Conservation (phyloP, 129 eudicot species). For the Artemisia argyi region DNA sequence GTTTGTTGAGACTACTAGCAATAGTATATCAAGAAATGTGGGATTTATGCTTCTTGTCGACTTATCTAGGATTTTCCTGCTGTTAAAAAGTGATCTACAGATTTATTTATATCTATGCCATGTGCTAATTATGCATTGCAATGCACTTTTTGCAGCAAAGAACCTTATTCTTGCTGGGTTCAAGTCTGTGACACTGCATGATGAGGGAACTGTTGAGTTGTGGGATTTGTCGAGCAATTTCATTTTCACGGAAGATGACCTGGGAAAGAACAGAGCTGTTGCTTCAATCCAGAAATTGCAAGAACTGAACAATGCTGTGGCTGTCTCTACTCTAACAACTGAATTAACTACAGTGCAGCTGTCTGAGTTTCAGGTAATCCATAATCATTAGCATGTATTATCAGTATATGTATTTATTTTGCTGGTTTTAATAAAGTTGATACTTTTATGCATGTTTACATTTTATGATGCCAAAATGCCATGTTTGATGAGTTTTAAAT, state of each 20-base stretch:
- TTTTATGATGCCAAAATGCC: conserved; percentile 7
- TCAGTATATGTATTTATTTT: background rate
- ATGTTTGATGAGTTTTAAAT: background rate
- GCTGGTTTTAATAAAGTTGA: conserved; percentile 7
- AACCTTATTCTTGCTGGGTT: conserved; percentile 97
- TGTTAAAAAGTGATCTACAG: background rate
- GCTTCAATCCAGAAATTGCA: conserved; percentile 82
- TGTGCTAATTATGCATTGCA: conserved; percentile 10
- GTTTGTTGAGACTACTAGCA: background rate
- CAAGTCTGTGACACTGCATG: conserved; percentile 91
- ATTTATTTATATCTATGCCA: background rate
- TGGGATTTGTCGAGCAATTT: conserved; percentile 93
- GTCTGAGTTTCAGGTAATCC: conserved; percentile 78
- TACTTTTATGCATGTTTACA: background rate
- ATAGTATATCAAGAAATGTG: background rate
- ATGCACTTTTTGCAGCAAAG: conserved; percentile 60
- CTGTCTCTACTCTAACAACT: conserved; percentile 57
- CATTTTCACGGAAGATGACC: conserved; percentile 65
- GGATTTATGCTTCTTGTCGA: background rate
- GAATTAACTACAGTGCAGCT: conserved; percentile 70
- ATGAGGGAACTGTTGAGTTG: conserved; percentile 69
- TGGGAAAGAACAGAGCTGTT: conserved; percentile 90
- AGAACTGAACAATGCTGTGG: conserved; percentile 83
- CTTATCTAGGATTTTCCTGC: background rate
- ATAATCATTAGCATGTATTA: conserved; percentile 11